Evolutionary conservation across 257 asterid genomes (phyloP), one percentile per base, ranked within the genome.

Genomic region (Petrea volubilis): DNA sequence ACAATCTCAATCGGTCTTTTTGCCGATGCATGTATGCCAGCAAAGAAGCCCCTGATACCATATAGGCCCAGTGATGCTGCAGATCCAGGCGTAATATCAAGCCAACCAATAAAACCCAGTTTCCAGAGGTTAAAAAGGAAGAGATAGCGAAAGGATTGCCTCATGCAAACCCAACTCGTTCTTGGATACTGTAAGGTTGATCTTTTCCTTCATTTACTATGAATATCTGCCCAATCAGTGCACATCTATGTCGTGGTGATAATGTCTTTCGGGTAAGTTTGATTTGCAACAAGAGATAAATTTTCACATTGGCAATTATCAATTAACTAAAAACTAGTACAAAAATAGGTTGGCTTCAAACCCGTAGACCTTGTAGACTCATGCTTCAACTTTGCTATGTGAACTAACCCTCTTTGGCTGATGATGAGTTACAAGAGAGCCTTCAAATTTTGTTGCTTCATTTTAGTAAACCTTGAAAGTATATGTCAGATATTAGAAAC

Each of bases 1-100:
- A 74, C 82, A 50, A 66, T 74, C 74, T 67, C 85, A 23, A 74
- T 82, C 87, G 53, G 62, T 77, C 71, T 63, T 24, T 51, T 76
- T 40, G 72, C 77, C 67, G 88, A 85, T 46, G 66, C 79, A 57
- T 68, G 76, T 64, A 73, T 80, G 43, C 71, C 83, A 17, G 67
- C 73, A 29, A 93, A 93, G 90, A 91, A 85, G 84, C 96, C 97
- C 41, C 82, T 91, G 33, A 86, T 91, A 73, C 96, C 96, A 13
- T 89, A 74, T 57, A 82, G 76, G 75, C 29, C 80, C 21, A 38
- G 29, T 71, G 80, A 67, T 57, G 60, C 77, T 62, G 74, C 74
- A 46, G 85, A 79, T 27, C 85, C 83, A 60, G 85, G 65, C 58
- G 50, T 52, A 38, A 55, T 57, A 46, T 59, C 80, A 20, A 82